These are phyloP conservation scores for Rhododendron kiyosumense DNA, from an alignment of 148 eudicot species.

Conservation along the genomic window DNA sequence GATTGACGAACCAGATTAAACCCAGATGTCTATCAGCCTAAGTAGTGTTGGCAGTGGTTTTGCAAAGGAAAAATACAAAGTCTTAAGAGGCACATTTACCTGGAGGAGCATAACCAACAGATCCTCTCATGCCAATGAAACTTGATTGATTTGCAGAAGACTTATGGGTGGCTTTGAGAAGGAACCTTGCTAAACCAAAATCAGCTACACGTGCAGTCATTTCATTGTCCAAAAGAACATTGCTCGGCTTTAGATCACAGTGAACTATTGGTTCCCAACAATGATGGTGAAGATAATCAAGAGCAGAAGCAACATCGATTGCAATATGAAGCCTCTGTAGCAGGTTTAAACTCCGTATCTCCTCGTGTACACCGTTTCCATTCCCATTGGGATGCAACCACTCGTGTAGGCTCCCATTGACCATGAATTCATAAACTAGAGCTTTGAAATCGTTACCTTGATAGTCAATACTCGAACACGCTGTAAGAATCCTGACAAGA, in stretches of 20 bases:
- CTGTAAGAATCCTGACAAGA: not conserved
- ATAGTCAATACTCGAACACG: not conserved
- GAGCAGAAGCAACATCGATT: too few relatives aligned
- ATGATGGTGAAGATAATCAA: too few relatives aligned
- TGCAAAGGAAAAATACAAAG: not conserved
- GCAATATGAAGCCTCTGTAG: too few relatives aligned
- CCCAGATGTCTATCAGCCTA: not conserved
- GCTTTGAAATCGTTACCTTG: not conserved
- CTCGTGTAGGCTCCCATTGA: not conserved
- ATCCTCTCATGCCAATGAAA: not conserved
- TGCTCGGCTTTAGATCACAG: too few relatives aligned
- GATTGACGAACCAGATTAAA: too few relatives aligned
- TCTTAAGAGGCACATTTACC: not conserved
- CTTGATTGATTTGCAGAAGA: not conserved
- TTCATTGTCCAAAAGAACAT: too few relatives aligned
- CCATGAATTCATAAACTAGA: not conserved
- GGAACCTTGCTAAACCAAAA: not conserved
- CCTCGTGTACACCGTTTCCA: not conserved
- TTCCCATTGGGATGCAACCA: not conserved
- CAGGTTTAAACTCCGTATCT: not conserved
- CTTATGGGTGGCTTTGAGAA: too few relatives aligned
- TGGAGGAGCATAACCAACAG: not conserved
- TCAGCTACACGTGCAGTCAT: not conserved
- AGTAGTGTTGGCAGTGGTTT: too few relatives aligned
- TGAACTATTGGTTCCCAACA: too few relatives aligned